These are phyloP conservation scores for Notholithocarpus densiflorus DNA, from an alignment of 306 rosid species.

Conservation along the genomic window DNA sequence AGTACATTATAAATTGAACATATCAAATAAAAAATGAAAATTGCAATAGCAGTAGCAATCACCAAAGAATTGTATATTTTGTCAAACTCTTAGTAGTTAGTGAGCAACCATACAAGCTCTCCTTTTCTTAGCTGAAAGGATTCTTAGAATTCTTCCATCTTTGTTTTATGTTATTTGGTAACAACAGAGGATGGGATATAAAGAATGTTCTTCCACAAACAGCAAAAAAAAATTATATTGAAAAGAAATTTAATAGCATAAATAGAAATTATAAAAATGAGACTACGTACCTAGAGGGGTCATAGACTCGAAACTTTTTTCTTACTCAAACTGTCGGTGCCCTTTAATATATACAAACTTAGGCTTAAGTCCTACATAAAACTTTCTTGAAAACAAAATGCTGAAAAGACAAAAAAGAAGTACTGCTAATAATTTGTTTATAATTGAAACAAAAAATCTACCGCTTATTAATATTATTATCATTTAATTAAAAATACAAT, in stretches of 20 bases:
- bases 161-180: background rate
- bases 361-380: background rate
- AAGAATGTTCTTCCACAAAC: conserved; percentile 18
- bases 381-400: too few relatives aligned
- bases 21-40: too few relatives aligned
- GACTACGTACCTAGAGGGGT: background rate
- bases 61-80: too few relatives aligned
- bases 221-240: background rate
- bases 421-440: background rate
- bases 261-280: background rate
- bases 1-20: too few relatives aligned
- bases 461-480: conserved; percentile 10
- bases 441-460: background rate
- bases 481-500: conserved; percentile 14
- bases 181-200: too few relatives aligned
- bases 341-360: background rate
- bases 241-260: background rate
- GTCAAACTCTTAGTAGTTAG: too few relatives aligned
- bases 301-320: conserved; percentile 16
- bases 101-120: too few relatives aligned
- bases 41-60: too few relatives aligned
- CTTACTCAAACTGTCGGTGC: conserved; percentile 62
- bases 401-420: background rate
- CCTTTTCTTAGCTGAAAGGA: background rate
- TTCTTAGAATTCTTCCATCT: background rate